These are phyloP conservation scores for Quercus mongolica DNA, from an alignment of 306 rosid species.

Conservation along the genomic window DNA sequence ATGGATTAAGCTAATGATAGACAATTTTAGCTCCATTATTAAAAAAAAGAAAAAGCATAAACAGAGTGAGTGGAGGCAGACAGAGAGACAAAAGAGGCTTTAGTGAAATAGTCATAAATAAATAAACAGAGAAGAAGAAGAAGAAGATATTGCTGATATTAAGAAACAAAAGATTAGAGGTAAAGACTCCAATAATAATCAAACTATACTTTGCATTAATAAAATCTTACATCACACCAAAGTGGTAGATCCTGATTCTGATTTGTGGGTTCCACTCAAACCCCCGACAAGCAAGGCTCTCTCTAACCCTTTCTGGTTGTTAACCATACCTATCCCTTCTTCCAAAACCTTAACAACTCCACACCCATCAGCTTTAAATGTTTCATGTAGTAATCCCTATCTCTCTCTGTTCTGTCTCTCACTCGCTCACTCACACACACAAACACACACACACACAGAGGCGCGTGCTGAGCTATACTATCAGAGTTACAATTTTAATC, in stretches of 20 bases:
- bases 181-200: constrained; percentile 31
- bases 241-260: constrained; percentile 70
- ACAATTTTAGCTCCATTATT: neutral
- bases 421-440: neutral
- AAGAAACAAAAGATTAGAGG: constrained; percentile 18
- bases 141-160: neutral
- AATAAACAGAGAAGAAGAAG: constrained; percentile 18
- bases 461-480: constrained; percentile 26
- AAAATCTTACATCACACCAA: constrained; percentile 63
- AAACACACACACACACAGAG: constrained; percentile 13
- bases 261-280: constrained; percentile 71
- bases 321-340: constrained; percentile 59
- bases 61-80: constrained; percentile 43
- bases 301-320: constrained; percentile 53
- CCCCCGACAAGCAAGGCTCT: constrained; percentile 48
- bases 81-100: constrained; percentile 22
- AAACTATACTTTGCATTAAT: constrained; percentile 24
- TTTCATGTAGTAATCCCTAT: constrained; percentile 48
- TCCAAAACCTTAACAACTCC: constrained; percentile 62
- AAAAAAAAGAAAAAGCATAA: constrained; percentile 9
- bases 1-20: constrained; percentile 17
- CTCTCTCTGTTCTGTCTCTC: neutral
- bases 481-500: constrained; percentile 40
- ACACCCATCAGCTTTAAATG: constrained; percentile 37
- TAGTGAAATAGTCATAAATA: constrained; percentile 18